Conservation (phyloP, 1,284 basidiomycete species). For the Cutaneotrichosporon dermatis region DNA sequence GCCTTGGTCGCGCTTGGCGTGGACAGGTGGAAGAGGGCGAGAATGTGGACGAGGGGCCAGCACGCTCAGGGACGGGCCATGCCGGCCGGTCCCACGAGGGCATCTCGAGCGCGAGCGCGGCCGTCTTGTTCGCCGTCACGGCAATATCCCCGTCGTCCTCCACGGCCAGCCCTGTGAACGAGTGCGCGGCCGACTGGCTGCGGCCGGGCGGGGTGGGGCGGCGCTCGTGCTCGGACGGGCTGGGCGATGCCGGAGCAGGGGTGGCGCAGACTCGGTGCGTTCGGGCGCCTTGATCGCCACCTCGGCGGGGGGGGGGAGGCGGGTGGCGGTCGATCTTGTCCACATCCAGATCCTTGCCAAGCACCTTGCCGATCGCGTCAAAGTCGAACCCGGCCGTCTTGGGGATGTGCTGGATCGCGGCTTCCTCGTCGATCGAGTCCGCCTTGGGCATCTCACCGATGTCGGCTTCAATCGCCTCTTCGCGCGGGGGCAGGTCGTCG, state of each 20-base stretch:
- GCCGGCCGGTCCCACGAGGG: conserved; percentile 29
- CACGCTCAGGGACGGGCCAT: conserved; percentile 1
- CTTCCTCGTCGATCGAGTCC: conserved; percentile 24
- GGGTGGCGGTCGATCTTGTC: conserved; percentile 23
- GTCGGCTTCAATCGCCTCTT: conserved; percentile 10
- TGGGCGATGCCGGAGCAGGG: conserved; percentile 4
- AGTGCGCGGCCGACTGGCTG: too few species aligned
- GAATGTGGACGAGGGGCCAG: too few species aligned
- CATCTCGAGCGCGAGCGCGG: conserved; percentile 12
- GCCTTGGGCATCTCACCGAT: too few species aligned
- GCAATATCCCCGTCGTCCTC: conserved; percentile 35
- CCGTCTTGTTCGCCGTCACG: conserved; percentile 11
- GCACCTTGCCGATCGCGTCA: conserved; percentile 44
- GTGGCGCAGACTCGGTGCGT: conserved; percentile 29
- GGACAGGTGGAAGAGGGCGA: too few species aligned
- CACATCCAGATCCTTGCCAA: conserved; percentile 49
- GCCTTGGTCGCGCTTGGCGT: neutral
- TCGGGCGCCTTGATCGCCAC: conserved; percentile 7
- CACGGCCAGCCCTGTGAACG: conserved; percentile 11
- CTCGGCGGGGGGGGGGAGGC: too few species aligned
- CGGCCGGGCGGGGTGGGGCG: too few species aligned
- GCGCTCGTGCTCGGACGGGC: neutral
- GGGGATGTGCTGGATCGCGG: conserved; percentile 29
- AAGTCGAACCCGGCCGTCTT: conserved; percentile 49
- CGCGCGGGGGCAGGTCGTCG: conserved; percentile 43